phyloP scores from a whole-genome alignment of 257 asterid genomes.

The Cynanchum wilfordii region DNA sequence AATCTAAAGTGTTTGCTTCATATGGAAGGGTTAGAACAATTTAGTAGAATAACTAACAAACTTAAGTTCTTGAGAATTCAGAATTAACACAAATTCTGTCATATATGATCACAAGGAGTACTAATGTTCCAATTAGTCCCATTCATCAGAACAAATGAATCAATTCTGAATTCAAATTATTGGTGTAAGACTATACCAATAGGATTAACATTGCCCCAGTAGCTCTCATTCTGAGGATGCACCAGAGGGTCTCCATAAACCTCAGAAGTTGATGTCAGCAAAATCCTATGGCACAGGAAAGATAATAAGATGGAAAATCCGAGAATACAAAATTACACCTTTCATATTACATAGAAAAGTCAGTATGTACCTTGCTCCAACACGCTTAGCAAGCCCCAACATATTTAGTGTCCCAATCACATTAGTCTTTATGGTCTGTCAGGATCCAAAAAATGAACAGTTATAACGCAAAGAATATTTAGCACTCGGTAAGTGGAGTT shows the following conservation, averaged over 20 bases:
- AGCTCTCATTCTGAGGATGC: conserved; percentile 95
- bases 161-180: not conserved
- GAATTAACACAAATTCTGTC: not conserved
- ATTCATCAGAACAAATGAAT: not conserved
- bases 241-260: conserved; percentile 94
- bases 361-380: conserved; percentile 77
- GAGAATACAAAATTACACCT: not conserved
- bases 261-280: conserved; percentile 94
- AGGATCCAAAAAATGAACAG: not conserved
- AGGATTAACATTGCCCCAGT: conserved; percentile 98
- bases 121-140: not conserved
- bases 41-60: not conserved
- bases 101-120: not conserved
- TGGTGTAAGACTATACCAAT: conserved; percentile 45
- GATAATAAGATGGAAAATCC: conserved; percentile 4
- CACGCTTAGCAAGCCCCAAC: conserved; percentile 99
- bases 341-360: not conserved
- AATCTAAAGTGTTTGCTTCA: not conserved
- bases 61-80: not conserved
- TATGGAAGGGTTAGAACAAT: not conserved
- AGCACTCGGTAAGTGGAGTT: not conserved
- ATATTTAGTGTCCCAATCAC: conserved; percentile 94
- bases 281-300: conserved; percentile 43
- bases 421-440: conserved; percentile 91
- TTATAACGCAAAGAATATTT: conserved; percentile 1